phyloP scores from a whole-genome alignment of 768 basidiomycete genomes.

The Tubosaeta sp. region DNA sequence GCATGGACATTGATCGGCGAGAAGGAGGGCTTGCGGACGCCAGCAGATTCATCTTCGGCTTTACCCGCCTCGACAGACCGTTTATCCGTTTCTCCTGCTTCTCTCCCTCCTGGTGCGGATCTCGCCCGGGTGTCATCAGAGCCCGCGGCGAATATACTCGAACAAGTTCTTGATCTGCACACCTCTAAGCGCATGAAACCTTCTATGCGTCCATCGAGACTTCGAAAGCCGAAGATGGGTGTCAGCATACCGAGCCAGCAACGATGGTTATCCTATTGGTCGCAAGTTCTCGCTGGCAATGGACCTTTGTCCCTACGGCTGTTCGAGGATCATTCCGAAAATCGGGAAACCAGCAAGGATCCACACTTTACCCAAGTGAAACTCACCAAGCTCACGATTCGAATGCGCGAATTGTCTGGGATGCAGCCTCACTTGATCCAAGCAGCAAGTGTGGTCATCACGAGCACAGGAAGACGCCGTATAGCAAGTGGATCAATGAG shows the following conservation, averaged over 20 bases:
- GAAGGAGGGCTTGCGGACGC: conserved; percentile 17
- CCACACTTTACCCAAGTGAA: conserved; percentile 42
- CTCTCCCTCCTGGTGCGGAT: conserved; percentile 2
- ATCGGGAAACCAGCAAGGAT: conserved; percentile 12
- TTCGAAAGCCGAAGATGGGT: conserved; percentile 43
- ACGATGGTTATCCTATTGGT: conserved; percentile 79
- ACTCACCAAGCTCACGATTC: conserved; percentile 52
- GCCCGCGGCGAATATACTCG: conserved; percentile 35
- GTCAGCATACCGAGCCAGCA: conserved; percentile 81
- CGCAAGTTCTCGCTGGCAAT: conserved; percentile 52
- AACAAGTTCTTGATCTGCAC: conserved; percentile 62
- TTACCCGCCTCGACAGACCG: not conserved
- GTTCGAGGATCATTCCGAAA: not conserved
- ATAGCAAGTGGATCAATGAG: conserved; percentile 24
- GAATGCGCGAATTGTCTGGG: conserved; percentile 54
- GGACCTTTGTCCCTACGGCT: conserved; percentile 51
- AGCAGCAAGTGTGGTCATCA: conserved; percentile 53
- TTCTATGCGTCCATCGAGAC: not conserved
- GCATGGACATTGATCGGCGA: conserved; percentile 19
- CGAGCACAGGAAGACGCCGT: conserved; percentile 39
- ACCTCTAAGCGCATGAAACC: conserved; percentile 66
- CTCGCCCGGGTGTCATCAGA: conserved; percentile 16
- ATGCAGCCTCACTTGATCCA: conserved; percentile 50
- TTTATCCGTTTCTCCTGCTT: not conserved
- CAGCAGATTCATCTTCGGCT: not conserved